Base-by-base conservation (phyloP, 176 grass and related monocot genomes). In the Cenchrus fungigraminus region DNA sequence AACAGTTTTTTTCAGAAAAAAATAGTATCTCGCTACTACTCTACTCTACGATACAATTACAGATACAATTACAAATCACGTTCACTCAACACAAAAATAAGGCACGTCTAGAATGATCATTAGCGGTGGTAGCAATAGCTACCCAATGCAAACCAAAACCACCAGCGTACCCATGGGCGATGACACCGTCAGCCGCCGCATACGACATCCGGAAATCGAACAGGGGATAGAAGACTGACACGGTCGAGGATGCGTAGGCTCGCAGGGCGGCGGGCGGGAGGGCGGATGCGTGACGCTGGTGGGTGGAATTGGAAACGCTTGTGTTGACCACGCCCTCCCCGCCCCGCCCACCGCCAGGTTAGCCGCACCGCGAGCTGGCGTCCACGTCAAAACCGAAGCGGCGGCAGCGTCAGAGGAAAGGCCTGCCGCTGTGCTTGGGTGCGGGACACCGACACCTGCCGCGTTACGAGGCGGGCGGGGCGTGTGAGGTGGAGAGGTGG, bases 341-440 rank as follows among this genome's bases (percentile, higher is more conserved):
- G 20, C 20, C 58, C 37, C 37, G 37, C 37, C 37, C 37, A 15
- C 10, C 58, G 58, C 20, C 58, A 62, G 56, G 74, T 44, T 77
- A 43, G 57, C 57, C 76, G 57, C 45, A 19, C 60, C 58, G 60
- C 45, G 22, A 32, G 77, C 68, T 42, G 49, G 68, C 78, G 82
- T 52, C 82, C 82, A 71, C 77, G 88, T 85, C 77, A 89, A 76
- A 63, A 85, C 87, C 77, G 60, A 84, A 28, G 86, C 80, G 72
- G 79, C 79, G 80, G 55, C 86, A 52, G 86, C 76, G 79, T 57
- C 79, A 72, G 68, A 82, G 50, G 47, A 2, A 6, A 4, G 32
- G 32, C 59, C 6, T 25, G 19, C 15, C 15, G 45, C 45, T 46
- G 45, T 40, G 20, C 59, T 62, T 62, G 42, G 43, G 65, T 45